Conservation (phyloP, 2,329 filamentous ascomycete genomes). For the Blastomyces parvus region DNA sequence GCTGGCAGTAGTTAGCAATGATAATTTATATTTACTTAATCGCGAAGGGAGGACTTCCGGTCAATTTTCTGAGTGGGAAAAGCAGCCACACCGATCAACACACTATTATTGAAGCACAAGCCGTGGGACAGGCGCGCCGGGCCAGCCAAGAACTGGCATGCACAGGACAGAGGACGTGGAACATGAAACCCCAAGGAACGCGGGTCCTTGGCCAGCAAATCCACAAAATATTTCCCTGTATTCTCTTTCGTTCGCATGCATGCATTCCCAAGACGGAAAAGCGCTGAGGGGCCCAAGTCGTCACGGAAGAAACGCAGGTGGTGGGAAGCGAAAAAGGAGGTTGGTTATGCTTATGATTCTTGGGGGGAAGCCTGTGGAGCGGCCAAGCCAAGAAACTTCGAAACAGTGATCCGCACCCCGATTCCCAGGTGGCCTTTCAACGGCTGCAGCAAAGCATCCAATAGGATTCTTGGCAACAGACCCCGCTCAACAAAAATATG, state of each 20-base stretch:
- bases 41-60: neutral
- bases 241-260: neutral
- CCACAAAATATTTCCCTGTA: neutral
- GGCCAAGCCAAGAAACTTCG: conserved; percentile 1
- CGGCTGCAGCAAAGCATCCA: neutral
- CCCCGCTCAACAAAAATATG: conserved; percentile 4
- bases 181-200: neutral
- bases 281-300: neutral
- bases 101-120: neutral
- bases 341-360: neutral
- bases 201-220: neutral
- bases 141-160: neutral
- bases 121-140: neutral
- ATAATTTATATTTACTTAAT: neutral
- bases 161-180: neutral
- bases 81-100: neutral
- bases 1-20: neutral
- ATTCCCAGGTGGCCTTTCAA: neutral
- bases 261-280: neutral
- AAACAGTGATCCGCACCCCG: neutral
- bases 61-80: too few relatives aligned
- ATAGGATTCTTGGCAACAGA: neutral
- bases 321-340: neutral
- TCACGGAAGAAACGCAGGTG: neutral
- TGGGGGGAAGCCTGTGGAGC: neutral